Percentiles rank a stretch among this genome's conserved stretches.
Evolutionary conservation across 768 basidiomycete genomes (phyloP).

Genomic region (Arthromyces matolae): DNA sequence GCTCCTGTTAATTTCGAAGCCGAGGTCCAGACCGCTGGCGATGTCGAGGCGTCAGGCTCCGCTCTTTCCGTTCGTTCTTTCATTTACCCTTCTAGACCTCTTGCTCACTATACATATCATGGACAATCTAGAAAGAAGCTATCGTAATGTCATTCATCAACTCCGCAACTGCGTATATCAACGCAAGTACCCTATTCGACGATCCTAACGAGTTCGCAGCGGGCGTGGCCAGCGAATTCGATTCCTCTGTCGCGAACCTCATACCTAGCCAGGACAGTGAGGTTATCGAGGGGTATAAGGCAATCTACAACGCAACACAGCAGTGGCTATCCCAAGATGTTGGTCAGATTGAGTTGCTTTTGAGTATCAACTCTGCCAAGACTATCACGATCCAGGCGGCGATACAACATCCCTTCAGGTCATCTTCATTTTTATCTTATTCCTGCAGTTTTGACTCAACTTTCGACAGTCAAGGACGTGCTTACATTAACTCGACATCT

Average conservation of each 20-base stretch:
- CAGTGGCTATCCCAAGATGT: conserved; percentile 36
- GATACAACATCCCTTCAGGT: conserved; percentile 61
- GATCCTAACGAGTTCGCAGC: conserved; percentile 8
- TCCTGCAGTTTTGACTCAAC: background rate
- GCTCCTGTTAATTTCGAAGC: no score
- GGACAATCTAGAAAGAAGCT: conserved; percentile 24
- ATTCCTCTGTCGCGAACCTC: conserved; percentile 5
- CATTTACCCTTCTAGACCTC: background rate
- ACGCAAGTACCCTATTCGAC: conserved; percentile 44
- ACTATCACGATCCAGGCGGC: conserved; percentile 58
- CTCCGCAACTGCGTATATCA: conserved; percentile 59
- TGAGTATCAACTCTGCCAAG: conserved; percentile 34
- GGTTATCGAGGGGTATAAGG: conserved; percentile 43
- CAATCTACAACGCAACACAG: conserved; percentile 47
- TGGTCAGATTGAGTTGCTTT: conserved; percentile 56
- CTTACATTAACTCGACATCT: conserved; percentile 57
- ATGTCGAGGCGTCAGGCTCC: no score
- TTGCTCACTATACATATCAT: background rate
- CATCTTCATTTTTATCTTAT: conserved; percentile 1
- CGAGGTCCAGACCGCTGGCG: no score
- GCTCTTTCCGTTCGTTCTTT: no score
- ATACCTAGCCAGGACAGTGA: conserved; percentile 13
- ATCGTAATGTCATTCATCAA: conserved; percentile 57
- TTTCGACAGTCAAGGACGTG: conserved; percentile 50
- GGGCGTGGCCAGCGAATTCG: background rate